Base-by-base conservation (phyloP, 768 basidiomycete genomes). In the Leccinum olivaceopallidum region DNA sequence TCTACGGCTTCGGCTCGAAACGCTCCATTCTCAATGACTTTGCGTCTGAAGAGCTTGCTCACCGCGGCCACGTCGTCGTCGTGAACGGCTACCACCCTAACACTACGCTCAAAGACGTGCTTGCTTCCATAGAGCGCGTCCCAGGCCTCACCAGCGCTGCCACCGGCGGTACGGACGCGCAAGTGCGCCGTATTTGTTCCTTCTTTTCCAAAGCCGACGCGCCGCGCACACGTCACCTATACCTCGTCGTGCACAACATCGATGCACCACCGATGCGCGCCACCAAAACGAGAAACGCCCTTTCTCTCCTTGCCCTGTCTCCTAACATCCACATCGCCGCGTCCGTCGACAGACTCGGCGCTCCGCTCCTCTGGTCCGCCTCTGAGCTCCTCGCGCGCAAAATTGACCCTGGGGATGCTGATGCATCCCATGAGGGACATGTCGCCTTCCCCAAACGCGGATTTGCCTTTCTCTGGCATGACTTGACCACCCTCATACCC, bases 1-100 rank as follows among this genome's bases (percentile, higher is more conserved):
- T 93, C 73, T 93, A 94, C 67, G 96, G 96, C 1, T 84, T 86
- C 67, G 96, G 96, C 6, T 95, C 93, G 20, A 99, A 99, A 72
- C 81, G 92, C 58, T 72, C 69, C 18, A 65, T 89, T 9, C 77
- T 99, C 34, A 92, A 96, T 69, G 77, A 83, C 22, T 92, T 97
- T 58, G 93, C 89, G 2, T 77, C 71, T 5, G 76, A 81, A 0
- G 69, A 76, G 22, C 85, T 90, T 62, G 74, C 83, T 7, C 83
- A 78, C 56, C 73, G 69, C 1, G 93, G 94, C 0, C 83, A 92
- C 62, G 88, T 92, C 49, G 83, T 93, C 57, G 79, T 95, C 22
- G 82, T 87, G 26, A 92, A 96, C 66, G 93, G 85, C 0, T 92
- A 88, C 73, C 85, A 87, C 58, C 89, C 90, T 0, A 79, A 81